A percentile compares a stretch with the other conserved stretches of the same genome.
These are phyloP conservation scores for Penicillium desertorum DNA, from an alignment of 495 filamentous ascomycete genomes.

Conservation along the genomic window DNA sequence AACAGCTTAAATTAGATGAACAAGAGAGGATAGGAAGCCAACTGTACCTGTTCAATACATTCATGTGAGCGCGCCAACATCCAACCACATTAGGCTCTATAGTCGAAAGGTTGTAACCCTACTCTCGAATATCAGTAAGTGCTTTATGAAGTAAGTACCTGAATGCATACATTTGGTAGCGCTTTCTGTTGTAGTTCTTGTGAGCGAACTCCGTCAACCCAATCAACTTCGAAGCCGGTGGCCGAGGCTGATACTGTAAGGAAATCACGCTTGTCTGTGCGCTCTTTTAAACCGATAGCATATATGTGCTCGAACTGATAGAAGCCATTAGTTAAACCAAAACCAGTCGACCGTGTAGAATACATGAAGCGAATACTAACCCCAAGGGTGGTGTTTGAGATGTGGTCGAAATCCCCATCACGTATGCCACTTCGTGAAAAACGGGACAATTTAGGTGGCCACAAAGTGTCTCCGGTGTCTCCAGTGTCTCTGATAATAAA, in stretches of 20 bases:
- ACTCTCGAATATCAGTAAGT: not conserved
- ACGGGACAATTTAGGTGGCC: too few relatives aligned
- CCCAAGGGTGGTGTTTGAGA: constrained; percentile 31
- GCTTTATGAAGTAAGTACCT: not conserved
- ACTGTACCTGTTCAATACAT: constrained; percentile 31
- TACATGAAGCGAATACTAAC: constrained; percentile 13
- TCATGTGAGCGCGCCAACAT: constrained; percentile 45
- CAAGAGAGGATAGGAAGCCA: not conserved
- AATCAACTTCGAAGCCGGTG: constrained; percentile 52
- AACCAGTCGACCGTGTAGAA: too few relatives aligned
- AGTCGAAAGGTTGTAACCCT: constrained; percentile 14
- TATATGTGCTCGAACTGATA: constrained; percentile 45
- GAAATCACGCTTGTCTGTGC: constrained; percentile 63
- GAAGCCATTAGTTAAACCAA: not conserved
- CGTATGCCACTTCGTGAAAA: constrained; percentile 1
- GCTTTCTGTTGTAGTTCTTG: constrained; percentile 27
- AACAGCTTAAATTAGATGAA: too few relatives aligned
- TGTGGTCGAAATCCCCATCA: constrained; percentile 23
- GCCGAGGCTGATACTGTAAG: constrained; percentile 53
- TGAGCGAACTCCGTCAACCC: constrained; percentile 48
- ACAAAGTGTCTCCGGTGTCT: too few relatives aligned
- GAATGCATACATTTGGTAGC: constrained; percentile 19
- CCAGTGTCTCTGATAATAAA: too few relatives aligned
- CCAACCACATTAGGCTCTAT: constrained; percentile 17
- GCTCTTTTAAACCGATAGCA: constrained; percentile 58